Conservation (phyloP, 2,329 filamentous ascomycete species). For the Phyllosticta capitalensis region DNA sequence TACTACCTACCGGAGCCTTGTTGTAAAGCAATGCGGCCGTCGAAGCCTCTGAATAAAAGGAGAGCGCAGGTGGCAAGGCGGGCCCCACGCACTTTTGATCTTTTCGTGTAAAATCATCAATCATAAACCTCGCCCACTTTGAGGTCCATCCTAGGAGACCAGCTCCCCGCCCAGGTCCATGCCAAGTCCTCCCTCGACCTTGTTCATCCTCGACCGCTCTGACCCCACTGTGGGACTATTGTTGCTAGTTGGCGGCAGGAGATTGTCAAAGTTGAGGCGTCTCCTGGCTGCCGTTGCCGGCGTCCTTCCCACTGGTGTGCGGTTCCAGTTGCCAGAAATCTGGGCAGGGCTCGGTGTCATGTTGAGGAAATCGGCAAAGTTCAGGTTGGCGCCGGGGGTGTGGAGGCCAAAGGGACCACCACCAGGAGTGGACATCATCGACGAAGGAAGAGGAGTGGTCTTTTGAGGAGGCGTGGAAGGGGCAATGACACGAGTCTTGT, state of each 20-base stretch:
- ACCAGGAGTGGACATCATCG: conserved; percentile 80
- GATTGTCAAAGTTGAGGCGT: conserved; percentile 72
- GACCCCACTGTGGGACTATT: conserved; percentile 32
- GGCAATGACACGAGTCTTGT: conserved; percentile 38
- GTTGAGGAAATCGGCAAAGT: conserved; percentile 95
- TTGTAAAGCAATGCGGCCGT: conserved; percentile 2
- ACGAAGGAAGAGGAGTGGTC: conserved; percentile 59
- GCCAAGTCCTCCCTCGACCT: conserved; percentile 44
- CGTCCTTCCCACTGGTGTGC: conserved; percentile 56
- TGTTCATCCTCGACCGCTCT: conserved; percentile 23
- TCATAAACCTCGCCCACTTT: conserved; percentile 6
- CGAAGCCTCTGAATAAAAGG: neutral
- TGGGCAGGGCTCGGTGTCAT: conserved; percentile 94
- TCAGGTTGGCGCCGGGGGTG: conserved; percentile 78
- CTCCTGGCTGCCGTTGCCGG: conserved; percentile 60
- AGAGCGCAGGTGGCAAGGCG: neutral
- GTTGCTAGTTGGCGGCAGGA: conserved; percentile 46
- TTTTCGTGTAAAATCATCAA: conserved; percentile 8
- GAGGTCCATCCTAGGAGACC: conserved; percentile 32
- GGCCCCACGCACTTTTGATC: neutral
- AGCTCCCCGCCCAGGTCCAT: conserved; percentile 60
- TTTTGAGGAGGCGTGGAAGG: conserved; percentile 48
- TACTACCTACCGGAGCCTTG: neutral
- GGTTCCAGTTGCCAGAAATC: conserved; percentile 55
- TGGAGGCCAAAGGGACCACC: conserved; percentile 49